phyloP scores from a whole-genome alignment of 345 rosid species.

The Aegle marmelos region DNA sequence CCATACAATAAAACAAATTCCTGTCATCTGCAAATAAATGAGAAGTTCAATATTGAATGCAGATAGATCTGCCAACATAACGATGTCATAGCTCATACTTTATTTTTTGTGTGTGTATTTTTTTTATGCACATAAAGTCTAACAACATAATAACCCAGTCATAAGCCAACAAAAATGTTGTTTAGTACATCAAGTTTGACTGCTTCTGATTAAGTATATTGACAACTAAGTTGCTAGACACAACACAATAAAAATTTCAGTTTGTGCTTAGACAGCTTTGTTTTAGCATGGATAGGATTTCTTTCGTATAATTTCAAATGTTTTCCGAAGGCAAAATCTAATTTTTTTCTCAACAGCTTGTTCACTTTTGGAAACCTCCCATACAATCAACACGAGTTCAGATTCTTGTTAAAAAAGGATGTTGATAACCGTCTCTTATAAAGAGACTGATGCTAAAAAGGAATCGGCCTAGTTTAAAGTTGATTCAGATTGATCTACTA shows the following conservation, averaged over 20 bases:
- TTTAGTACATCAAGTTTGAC: not conserved
- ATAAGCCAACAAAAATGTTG: not conserved
- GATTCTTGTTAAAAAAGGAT: not conserved
- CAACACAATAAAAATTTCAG: not conserved
- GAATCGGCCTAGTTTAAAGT: not conserved
- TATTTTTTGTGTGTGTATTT: not conserved
- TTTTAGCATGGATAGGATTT: not conserved
- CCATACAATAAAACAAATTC: not conserved
- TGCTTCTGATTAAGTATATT: not conserved
- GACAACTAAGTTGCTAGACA: not conserved
- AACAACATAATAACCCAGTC: not conserved
- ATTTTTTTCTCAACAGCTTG: not conserved
- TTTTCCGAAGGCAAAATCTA: not conserved
- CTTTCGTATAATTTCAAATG: not conserved
- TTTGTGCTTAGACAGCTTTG: not conserved
- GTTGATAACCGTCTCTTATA: not conserved
- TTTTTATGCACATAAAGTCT: too few relatives aligned
- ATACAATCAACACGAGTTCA: not conserved
- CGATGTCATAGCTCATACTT: not conserved
- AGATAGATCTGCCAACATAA: not conserved
- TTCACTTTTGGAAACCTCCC: not conserved
- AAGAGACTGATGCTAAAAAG: not conserved
- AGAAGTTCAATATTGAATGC: not conserved
- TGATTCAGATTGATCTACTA: constrained; percentile 7
- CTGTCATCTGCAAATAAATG: not conserved